These are phyloP conservation scores for Fusarium tupiense DNA, from an alignment of 2,329 filamentous ascomycete species.

Conservation along the genomic window DNA sequence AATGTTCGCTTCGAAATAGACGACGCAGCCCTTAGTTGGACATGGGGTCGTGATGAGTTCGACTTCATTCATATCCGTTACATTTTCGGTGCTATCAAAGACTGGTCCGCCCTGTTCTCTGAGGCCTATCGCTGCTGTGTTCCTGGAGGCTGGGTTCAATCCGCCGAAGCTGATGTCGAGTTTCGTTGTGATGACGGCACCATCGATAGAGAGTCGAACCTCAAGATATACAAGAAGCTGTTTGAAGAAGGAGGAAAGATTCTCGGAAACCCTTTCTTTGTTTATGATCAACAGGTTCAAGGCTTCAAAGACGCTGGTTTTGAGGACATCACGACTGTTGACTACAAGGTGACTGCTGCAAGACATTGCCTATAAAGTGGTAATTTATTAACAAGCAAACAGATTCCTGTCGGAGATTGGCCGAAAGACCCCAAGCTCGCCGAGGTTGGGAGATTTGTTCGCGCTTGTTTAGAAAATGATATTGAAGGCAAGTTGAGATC, in stretches of 20 bases:
- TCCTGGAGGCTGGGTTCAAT: slow-evolving; percentile 35
- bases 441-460: slow-evolving; percentile 28
- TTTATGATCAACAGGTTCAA: slow-evolving; percentile 22
- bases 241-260: slow-evolving; percentile 30
- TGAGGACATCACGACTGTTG: slow-evolving; percentile 22
- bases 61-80: slow-evolving; percentile 35
- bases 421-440: slow-evolving; percentile 24
- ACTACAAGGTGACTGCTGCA: slow-evolving; percentile 21
- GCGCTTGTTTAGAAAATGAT: slow-evolving; percentile 27
- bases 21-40: slow-evolving; percentile 29
- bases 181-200: slow-evolving; percentile 31
- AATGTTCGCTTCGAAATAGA: slow-evolving; percentile 36
- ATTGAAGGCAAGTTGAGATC: slow-evolving; percentile 7
- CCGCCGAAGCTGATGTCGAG: slow-evolving; percentile 23
- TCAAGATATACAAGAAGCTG: neutral
- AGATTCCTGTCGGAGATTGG: slow-evolving; percentile 34
- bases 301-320: slow-evolving; percentile 28
- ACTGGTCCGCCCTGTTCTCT: slow-evolving; percentile 26
- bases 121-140: slow-evolving; percentile 35
- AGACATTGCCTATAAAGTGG: accelerated
- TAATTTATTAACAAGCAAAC: accelerated
- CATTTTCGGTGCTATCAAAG: slow-evolving; percentile 31
- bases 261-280: slow-evolving; percentile 18
- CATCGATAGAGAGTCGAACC: neutral
- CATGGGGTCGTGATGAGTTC: slow-evolving; percentile 22